Percentiles rank a stretch among this genome's conserved stretches.
Evolutionary conservation across 1,284 basidiomycete species (phyloP).

Genomic region (Irpex sp.): DNA sequence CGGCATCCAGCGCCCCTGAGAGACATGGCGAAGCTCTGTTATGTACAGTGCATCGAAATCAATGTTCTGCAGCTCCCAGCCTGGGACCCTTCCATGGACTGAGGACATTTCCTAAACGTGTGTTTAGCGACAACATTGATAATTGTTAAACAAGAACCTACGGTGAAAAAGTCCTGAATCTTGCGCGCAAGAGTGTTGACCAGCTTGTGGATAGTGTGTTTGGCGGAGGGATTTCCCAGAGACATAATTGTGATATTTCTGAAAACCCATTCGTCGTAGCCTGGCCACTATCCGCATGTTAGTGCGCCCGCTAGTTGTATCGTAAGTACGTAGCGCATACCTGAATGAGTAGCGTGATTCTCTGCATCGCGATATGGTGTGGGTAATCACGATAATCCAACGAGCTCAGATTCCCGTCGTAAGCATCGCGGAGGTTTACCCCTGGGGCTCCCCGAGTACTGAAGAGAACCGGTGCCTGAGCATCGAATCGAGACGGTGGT

Average conservation of each 20-base stretch:
- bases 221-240: background rate
- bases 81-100: background rate
- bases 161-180: background rate
- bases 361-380: background rate
- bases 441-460: background rate
- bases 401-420: background rate
- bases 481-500: background rate
- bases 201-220: background rate
- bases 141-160: background rate
- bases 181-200: background rate
- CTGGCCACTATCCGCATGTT: background rate
- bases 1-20: slow-evolving; percentile 3
- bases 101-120: background rate
- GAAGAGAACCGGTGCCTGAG: background rate
- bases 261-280: background rate
- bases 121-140: background rate
- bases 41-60: slow-evolving; percentile 2
- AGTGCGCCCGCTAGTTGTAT: background rate
- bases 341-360: background rate
- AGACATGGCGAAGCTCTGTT: slow-evolving; percentile 1
- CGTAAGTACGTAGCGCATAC: background rate
- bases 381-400: background rate
- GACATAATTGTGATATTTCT: background rate
- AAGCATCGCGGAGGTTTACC: background rate
- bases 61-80: background rate